phyloP scores from a whole-genome alignment of 108 stramenopile species.

The Nitzschia inconspicua region DNA sequence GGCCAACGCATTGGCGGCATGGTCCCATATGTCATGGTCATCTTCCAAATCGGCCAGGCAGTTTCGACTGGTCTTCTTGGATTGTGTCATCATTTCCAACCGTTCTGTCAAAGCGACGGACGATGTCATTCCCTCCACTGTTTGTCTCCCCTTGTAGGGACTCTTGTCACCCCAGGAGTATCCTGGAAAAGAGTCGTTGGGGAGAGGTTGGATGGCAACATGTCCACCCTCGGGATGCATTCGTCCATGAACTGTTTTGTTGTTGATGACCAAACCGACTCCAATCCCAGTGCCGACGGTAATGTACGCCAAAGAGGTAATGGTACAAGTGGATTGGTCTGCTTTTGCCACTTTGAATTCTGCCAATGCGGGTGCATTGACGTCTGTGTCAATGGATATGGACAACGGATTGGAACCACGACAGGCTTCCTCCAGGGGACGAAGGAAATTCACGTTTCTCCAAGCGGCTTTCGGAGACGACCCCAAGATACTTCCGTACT shows the following conservation, averaged over 20 bases:
- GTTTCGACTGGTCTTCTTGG: constrained; percentile 21
- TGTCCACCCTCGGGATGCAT: constrained; percentile 95
- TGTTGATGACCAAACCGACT: constrained; percentile 90
- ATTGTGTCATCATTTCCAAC: constrained; percentile 10
- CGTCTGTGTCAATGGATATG: constrained; percentile 91
- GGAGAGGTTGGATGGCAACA: constrained; percentile 59
- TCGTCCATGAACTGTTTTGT: constrained; percentile 81
- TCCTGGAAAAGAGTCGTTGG: constrained; percentile 71
- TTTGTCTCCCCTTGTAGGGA: constrained; percentile 62
- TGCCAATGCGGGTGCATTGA: constrained; percentile 95
- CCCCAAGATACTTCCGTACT: constrained; percentile 87
- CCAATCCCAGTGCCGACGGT: constrained; percentile 96
- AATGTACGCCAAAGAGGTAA: constrained; percentile 77
- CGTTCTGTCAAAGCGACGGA: constrained; percentile 80
- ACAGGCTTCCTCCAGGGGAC: constrained; percentile 59
- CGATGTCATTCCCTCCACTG: constrained; percentile 72
- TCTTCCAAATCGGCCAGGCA: constrained; percentile 44
- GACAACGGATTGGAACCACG: constrained; percentile 22
- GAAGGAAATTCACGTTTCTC: constrained; percentile 73
- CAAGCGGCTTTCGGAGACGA: constrained; percentile 90
- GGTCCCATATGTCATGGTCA: constrained; percentile 83
- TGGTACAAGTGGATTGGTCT: not conserved
- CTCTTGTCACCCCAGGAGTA: constrained; percentile 78
- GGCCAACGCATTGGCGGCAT: constrained; percentile 90
- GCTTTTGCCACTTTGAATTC: constrained; percentile 57